phyloP scores from a whole-genome alignment of 2,329 filamentous ascomycete species.

The Pyricularia sp. region DNA sequence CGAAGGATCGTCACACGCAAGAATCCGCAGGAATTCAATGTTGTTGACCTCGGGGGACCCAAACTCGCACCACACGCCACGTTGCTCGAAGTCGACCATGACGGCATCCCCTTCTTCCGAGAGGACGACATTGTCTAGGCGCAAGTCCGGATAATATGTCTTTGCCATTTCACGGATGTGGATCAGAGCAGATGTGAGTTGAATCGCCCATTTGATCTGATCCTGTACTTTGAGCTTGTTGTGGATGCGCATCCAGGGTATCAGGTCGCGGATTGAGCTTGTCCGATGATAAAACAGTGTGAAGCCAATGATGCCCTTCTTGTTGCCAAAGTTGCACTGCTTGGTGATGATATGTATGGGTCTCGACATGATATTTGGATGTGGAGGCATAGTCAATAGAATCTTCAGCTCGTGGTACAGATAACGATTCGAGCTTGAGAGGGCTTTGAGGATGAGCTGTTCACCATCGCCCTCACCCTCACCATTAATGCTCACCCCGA shows the following conservation, averaged over 20 bases:
- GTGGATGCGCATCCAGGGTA: constrained; percentile 38
- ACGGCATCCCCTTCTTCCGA: constrained; percentile 31
- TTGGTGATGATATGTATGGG: constrained; percentile 44
- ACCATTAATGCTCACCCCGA: background rate
- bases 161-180: constrained; percentile 32
- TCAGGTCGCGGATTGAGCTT: constrained; percentile 41
- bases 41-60: constrained; percentile 46
- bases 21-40: constrained; percentile 42
- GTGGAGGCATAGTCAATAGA: constrained; percentile 35
- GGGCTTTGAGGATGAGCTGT: constrained; percentile 42
- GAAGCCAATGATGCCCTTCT: constrained; percentile 43
- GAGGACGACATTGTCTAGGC: constrained; percentile 46
- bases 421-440: constrained; percentile 44
- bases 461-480: constrained; percentile 11
- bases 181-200: constrained; percentile 36
- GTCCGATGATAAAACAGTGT: constrained; percentile 38
- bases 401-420: constrained; percentile 48
- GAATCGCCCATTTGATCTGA: constrained; percentile 39
- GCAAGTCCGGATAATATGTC: constrained; percentile 44
- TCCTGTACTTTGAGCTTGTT: constrained; percentile 25
- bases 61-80: constrained; percentile 50
- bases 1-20: constrained; percentile 32
- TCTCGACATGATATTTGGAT: constrained; percentile 37
- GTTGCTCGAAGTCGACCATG: constrained; percentile 50
- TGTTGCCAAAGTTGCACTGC: constrained; percentile 39